These are phyloP conservation scores for Aspergillus quadricinctus DNA, from an alignment of 2,329 filamentous ascomycete genomes.

Conservation along the genomic window DNA sequence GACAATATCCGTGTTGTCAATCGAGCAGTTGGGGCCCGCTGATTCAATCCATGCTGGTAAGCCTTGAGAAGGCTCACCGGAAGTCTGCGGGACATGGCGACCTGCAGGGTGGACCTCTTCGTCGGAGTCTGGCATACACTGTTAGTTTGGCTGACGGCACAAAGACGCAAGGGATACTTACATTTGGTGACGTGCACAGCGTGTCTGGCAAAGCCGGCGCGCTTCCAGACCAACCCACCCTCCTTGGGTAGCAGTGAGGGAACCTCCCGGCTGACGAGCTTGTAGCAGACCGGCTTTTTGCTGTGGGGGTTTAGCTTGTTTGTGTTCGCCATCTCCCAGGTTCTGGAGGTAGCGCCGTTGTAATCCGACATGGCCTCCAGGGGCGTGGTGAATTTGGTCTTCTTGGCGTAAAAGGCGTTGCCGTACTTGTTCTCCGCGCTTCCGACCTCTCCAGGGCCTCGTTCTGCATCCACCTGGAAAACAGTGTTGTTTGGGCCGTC, in stretches of 20 bases:
- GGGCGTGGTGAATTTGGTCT: conserved; percentile 71
- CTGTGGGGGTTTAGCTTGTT: conserved; percentile 80
- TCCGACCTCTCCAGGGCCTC: conserved; percentile 69
- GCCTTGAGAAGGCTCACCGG: conserved; percentile 69
- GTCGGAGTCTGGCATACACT: conserved; percentile 58
- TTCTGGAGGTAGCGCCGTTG: conserved; percentile 70
- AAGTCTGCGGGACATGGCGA: conserved; percentile 82
- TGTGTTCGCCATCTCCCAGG: conserved; percentile 88
- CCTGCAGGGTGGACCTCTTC: conserved; percentile 80
- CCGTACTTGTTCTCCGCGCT: conserved; percentile 81
- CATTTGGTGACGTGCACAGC: conserved; percentile 86
- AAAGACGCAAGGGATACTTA: conserved; percentile 43
- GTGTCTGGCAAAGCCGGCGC: conserved; percentile 81
- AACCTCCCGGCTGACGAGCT: conserved; percentile 82
- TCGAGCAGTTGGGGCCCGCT: conserved; percentile 60
- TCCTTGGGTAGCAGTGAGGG: conserved; percentile 74
- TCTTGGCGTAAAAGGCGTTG: conserved; percentile 83
- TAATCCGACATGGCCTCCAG: conserved; percentile 72
- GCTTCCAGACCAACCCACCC: conserved; percentile 79
- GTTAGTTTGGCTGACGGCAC: conserved; percentile 9
- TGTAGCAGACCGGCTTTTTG: conserved; percentile 80
- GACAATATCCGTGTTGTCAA: conserved; percentile 81
- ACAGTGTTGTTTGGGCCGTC: conserved; percentile 82
- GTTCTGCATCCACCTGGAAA: conserved; percentile 73
- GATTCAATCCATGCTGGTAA: conserved; percentile 68